Conservation (phyloP, 176 grass and related monocot species). For the Triticum timopheevii region DNA sequence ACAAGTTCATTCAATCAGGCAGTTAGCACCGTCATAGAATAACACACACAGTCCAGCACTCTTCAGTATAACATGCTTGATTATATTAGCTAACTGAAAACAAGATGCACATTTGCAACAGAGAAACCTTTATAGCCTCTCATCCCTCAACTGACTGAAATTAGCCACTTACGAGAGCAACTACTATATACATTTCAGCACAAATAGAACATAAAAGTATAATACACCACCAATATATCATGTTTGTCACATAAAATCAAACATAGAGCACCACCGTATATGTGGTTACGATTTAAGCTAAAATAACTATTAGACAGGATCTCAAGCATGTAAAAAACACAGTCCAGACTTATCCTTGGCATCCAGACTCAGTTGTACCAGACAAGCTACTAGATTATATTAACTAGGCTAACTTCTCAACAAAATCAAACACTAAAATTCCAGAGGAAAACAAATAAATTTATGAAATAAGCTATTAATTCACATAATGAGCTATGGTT, state of each 20-base stretch:
- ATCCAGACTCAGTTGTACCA: neutral
- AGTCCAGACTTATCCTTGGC: neutral
- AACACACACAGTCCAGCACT: neutral
- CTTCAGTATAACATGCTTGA: neutral
- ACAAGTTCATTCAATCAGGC: constrained; percentile 22
- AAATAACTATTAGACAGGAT: neutral
- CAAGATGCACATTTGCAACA: neutral
- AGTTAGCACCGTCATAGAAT: neutral
- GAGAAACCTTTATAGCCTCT: neutral
- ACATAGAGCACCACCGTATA: neutral
- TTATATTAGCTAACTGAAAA: constrained; percentile 1
- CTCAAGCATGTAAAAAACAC: neutral
- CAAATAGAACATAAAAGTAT: neutral
- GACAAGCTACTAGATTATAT: neutral
- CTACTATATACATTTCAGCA: neutral
- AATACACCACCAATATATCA: neutral
- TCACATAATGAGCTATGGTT: neutral
- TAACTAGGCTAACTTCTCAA: neutral
- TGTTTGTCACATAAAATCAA: neutral
- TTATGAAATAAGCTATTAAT: neutral
- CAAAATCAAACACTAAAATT: neutral
- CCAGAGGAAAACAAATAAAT: neutral
- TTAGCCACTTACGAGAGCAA: neutral
- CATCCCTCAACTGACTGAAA: neutral
- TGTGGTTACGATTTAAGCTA: neutral